phyloP scores from a whole-genome alignment of 495 filamentous ascomycete genomes.

The Penicillium alfredii region DNA sequence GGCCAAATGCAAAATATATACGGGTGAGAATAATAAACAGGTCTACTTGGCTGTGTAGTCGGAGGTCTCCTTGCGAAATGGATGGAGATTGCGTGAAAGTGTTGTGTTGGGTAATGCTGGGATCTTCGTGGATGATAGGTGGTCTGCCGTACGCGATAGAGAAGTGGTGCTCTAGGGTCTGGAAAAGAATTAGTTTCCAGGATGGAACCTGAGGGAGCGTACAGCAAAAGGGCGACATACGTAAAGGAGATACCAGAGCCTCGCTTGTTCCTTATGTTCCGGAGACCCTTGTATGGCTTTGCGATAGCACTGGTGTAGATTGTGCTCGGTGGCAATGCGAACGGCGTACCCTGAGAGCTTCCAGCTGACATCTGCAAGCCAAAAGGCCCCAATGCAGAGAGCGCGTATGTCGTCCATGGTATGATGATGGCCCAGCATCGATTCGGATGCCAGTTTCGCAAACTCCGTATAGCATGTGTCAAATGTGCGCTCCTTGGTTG shows the following conservation, averaged over 20 bases:
- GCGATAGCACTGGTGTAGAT: slow-evolving; percentile 45
- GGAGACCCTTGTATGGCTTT: slow-evolving; percentile 43
- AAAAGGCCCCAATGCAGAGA: slow-evolving; percentile 49
- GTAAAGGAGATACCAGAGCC: slow-evolving; percentile 49
- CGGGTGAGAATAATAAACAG: slow-evolving; percentile 53
- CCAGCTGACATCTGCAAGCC: slow-evolving; percentile 52
- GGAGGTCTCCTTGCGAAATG: slow-evolving; percentile 45
- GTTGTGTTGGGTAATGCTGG: slow-evolving; percentile 46
- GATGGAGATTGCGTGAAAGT: slow-evolving; percentile 40
- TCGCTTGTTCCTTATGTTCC: slow-evolving; percentile 42
- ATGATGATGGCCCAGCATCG: slow-evolving; percentile 47
- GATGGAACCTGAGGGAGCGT: neutral
- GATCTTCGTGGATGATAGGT: slow-evolving; percentile 51
- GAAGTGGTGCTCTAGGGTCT: slow-evolving; percentile 52
- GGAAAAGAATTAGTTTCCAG: neutral
- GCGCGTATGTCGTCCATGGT: slow-evolving; percentile 48
- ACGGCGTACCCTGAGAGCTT: slow-evolving; percentile 51
- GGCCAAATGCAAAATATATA: slow-evolving; percentile 53
- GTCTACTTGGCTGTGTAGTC: slow-evolving; percentile 52
- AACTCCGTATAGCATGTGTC: slow-evolving; percentile 50
- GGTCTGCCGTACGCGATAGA: slow-evolving; percentile 50
- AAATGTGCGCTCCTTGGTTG: slow-evolving; percentile 39
- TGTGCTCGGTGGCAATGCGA: slow-evolving; percentile 50
- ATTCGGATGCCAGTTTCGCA: slow-evolving; percentile 44
- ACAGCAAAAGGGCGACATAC: too few species aligned